Evolutionary conservation across 2,329 filamentous ascomycete species (phyloP), one percentile per base, ranked within the genome.

Genomic region (Colletotrichum viniferum): DNA sequence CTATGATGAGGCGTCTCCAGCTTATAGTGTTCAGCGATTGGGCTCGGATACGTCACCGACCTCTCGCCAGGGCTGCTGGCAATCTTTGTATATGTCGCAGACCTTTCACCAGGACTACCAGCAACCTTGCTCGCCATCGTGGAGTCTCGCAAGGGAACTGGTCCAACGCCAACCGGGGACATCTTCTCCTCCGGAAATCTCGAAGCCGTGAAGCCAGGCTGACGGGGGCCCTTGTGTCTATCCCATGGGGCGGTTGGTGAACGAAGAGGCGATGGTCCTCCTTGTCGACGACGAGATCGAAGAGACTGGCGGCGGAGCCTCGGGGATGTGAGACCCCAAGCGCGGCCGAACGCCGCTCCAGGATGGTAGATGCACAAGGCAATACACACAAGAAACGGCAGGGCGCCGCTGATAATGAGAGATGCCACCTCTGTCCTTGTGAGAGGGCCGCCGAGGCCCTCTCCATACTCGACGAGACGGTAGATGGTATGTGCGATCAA

Each of bases 401-500:
- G 62, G n/a, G 82, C 79, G 58, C 86, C 86, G 77, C 86, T 83
- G 56, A 87, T 78, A 9, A 87, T 77, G 77, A 87, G 83, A 30
- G 83, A 83, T 16, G 82, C 81, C 5, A 81, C 67, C 69, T 87
- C 80, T 9, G 84, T 87, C 65, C 86, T 83, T 67, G 85, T 84
- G 3, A 86, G 77, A 18, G 77, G 60, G 34, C 82, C 82, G 5
- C 77, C 73, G 12, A 87, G 76, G 9, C 85, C 86, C 30, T 79
- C 79, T 10, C 82, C 80, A 61, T 87, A 81, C 55, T 88, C 84
- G 64, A 85, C 80, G 18, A 87, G 80, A 14, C 87, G 82, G 67
- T 86, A 84, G 67, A 86, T 80, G 69, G 88, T 83, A 79, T 87
- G 83, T 34, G 81, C 77, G 16, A 88, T 78, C 28, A 89, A 80